A percentile compares a stretch with the other conserved stretches of the same genome.
phyloP scores from a whole-genome alignment of 1,139 yeast species.

The Debaryomyces coudertii region DNA sequence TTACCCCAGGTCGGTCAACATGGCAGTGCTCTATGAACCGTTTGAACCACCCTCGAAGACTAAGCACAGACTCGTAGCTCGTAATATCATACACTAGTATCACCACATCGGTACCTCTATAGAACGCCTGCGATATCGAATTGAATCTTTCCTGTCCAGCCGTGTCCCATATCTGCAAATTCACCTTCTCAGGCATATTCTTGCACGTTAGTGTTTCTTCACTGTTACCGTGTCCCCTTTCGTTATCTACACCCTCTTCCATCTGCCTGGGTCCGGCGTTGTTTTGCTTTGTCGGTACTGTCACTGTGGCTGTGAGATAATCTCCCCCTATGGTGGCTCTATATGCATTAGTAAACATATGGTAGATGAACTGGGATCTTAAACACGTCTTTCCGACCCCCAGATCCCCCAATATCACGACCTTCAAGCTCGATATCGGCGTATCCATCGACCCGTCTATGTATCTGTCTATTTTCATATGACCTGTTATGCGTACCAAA shows the following conservation, averaged over 20 bases:
- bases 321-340: slow-evolving; percentile 68
- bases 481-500: neutral
- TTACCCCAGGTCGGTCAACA: slow-evolving; percentile 50
- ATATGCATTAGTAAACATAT: slow-evolving; percentile 58
- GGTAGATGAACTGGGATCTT: slow-evolving; percentile 61
- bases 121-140: slow-evolving; percentile 60
- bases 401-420: slow-evolving; percentile 61
- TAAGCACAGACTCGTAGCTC: slow-evolving; percentile 55
- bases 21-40: slow-evolving; percentile 55
- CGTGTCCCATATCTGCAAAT: slow-evolving; percentile 66
- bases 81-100: slow-evolving; percentile 61
- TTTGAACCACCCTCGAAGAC: slow-evolving; percentile 55
- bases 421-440: slow-evolving; percentile 44
- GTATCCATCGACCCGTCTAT: neutral
- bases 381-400: slow-evolving; percentile 67
- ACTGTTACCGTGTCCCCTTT: slow-evolving; percentile 4
- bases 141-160: slow-evolving; percentile 70
- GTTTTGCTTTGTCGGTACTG: slow-evolving; percentile 1
- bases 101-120: slow-evolving; percentile 63
- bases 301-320: slow-evolving; percentile 52
- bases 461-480: slow-evolving; percentile 1
- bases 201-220: neutral
- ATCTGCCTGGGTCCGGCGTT: neutral
- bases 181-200: slow-evolving; percentile 26
- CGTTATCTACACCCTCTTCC: neutral